Evolutionary conservation across 257 asterid species (phyloP), one percentile per base, ranked within the genome.

Genomic region (Orobanche coerulescens): DNA sequence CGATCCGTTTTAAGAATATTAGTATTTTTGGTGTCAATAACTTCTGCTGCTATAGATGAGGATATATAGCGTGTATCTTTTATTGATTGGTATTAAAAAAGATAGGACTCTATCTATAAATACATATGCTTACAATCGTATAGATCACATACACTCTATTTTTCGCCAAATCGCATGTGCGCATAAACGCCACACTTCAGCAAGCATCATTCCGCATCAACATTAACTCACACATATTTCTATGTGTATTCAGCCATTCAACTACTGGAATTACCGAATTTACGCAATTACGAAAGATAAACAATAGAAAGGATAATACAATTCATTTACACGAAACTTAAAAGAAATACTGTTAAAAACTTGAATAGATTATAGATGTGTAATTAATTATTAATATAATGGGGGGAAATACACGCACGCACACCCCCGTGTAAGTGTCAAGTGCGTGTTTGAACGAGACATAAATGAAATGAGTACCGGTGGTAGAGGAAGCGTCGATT

Each of bases 401-500:
- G n/a, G n/a, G n/a, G n/a, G n/a, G n/a, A n/a, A n/a, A 16, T 4
- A 44, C 14, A 57, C 46, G 25, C 42, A 52, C 10, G 9, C 19
- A 30, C 1, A 11, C 23, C 0, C 19, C 39, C 9, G 4, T 1
- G n/a, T n/a, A n/a, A n/a, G n/a, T n/a, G 36, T 13, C 12, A 13
- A 18, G 47, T 16, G 13, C 2, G 22, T 19, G 36, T 0, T 4
- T 1, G 51, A 6, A 39, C 12, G 22, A 14, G 60, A 18, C 4
- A 51, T 16, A 18, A 54, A 23, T 25, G 13, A 22, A 18, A 37
- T 28, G 26, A 20, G 15, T 47, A 64, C 78, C 83, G 37, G 74
- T 23, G 72, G 80, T 36, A 37, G 80, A 65, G 25, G 71, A 68
- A 56, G 78, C 75, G 48, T 18, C 46, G 69, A 71, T 70, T 61